phyloP scores from a whole-genome alignment of 1,139 yeast genomes.

The Suhomyces bokatorum region DNA sequence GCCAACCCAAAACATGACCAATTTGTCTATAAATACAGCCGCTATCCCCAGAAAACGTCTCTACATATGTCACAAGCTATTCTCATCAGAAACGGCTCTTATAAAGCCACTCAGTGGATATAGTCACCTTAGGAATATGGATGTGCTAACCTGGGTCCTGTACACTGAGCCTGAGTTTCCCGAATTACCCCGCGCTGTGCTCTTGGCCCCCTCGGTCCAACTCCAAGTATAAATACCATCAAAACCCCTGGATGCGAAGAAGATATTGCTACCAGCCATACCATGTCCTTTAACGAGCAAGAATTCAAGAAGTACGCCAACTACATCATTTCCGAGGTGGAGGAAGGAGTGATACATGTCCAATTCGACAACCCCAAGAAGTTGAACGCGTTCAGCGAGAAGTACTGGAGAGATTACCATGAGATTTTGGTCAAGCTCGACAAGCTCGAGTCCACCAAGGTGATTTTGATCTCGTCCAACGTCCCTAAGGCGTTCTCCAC shows the following conservation, averaged over 20 bases:
- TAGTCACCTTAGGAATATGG: too few species aligned
- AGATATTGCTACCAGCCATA: background rate
- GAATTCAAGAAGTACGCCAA: constrained; percentile 36
- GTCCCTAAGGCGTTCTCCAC: constrained; percentile 60
- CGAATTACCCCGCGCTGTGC: constrained; percentile 5
- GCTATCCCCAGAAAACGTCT: too few species aligned
- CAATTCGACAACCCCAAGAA: constrained; percentile 63
- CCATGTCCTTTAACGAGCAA: constrained; percentile 14
- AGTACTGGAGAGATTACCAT: constrained; percentile 57
- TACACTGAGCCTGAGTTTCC: background rate
- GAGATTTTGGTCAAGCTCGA: constrained; percentile 51
- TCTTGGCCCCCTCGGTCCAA: constrained; percentile 4
- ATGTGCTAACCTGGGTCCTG: too few species aligned
- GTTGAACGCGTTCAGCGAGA: constrained; percentile 59
- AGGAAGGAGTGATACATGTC: constrained; percentile 56
- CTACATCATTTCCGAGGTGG: constrained; percentile 42
- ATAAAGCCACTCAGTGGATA: too few species aligned
- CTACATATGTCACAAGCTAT: too few species aligned
- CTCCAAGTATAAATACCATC: constrained; percentile 1
- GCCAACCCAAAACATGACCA: too few species aligned
- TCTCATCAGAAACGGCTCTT: background rate
- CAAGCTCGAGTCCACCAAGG: constrained; percentile 46
- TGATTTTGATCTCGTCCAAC: constrained; percentile 57
- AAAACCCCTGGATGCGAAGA: background rate
- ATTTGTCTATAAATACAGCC: too few species aligned